Conservation (phyloP, 306 rosid genomes). For the Inga oerstediana region DNA sequence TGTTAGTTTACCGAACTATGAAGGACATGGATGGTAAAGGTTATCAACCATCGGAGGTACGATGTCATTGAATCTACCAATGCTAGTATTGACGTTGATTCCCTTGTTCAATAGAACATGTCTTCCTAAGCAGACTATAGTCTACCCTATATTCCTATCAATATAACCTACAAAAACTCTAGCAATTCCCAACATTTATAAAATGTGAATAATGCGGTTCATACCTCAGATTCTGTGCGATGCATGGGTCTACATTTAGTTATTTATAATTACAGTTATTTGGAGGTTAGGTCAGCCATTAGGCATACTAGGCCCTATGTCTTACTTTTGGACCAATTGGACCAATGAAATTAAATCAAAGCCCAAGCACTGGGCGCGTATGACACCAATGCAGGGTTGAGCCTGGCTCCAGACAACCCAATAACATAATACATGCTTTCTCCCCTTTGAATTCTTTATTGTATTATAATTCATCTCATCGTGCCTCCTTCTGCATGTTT, state of each 20-base stretch:
- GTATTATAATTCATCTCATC: background rate
- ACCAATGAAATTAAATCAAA: background rate
- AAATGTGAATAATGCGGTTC: background rate
- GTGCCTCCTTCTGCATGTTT: no score
- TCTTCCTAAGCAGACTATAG: slow-evolving; percentile 2
- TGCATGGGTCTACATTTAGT: background rate
- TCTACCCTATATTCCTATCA: slow-evolving; percentile 7
- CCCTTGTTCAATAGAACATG: slow-evolving; percentile 20
- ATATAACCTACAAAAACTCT: background rate
- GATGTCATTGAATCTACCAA: background rate
- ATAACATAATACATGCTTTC: no score
- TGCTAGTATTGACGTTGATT: slow-evolving; percentile 21
- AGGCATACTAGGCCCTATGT: background rate
- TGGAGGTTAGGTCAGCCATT: background rate
- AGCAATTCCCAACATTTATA: slow-evolving; percentile 22
- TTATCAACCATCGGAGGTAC: slow-evolving; percentile 86
- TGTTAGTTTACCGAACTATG: slow-evolving; percentile 78
- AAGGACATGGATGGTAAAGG: slow-evolving; percentile 88
- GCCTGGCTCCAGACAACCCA: background rate
- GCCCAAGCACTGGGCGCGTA: background rate
- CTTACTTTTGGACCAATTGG: background rate
- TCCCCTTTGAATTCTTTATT: background rate
- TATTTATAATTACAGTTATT: background rate
- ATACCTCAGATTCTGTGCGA: background rate
- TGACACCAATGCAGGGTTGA: background rate